Base-by-base conservation (phyloP, 441 rosid genomes). In the Macaranga tanarius region DNA sequence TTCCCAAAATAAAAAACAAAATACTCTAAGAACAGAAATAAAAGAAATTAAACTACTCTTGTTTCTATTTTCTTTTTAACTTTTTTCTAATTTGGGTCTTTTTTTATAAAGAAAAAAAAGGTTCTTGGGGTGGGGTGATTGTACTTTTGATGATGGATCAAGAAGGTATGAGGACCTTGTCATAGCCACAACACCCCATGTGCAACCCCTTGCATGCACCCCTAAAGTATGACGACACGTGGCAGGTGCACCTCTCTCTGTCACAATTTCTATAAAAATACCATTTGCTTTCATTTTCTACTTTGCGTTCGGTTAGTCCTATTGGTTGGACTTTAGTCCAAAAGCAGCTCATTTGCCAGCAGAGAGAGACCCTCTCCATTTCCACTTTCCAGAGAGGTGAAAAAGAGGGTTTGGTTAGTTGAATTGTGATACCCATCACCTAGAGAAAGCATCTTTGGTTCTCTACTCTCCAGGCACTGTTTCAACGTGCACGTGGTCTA, bases 291-390 rank as follows among this genome's bases (percentile, higher is more conserved):
- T 51, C 2, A 13, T n/a, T 68, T 28, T 58, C 0, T 10, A 16
- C 25, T 58, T 55, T n/a, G 15, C 28, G 38, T 10, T 12, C 4
- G 1, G 31, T 10, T 26, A 26, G 63, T 67, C 51, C 55, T n/a
- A 28, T 48, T 75, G 63, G 68, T 48, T 70, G 82, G 75, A 71
- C 75, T 57, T 4, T 62, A 47, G 76, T 63, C 74, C 73, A 26
- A 79, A 72, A 80, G 72, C 8, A 42, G 61, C 65, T 66, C 34
- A 51, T 19, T 63, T 10, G 31, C 17, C 67, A n/a, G 65, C 45
- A n/a, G 40, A 25, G 11, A 62, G n/a, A 20, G n/a, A n/a, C n/a
- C n/a, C n/a, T n/a, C n/a, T n/a, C 13, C 25, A 61, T 61, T 74
- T 70, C 65, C 73, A 61, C 57, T 64, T 44, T 65, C 69, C 38